phyloP scores from a whole-genome alignment of 176 grass and related monocot genomes.

The Oryza nivara region DNA sequence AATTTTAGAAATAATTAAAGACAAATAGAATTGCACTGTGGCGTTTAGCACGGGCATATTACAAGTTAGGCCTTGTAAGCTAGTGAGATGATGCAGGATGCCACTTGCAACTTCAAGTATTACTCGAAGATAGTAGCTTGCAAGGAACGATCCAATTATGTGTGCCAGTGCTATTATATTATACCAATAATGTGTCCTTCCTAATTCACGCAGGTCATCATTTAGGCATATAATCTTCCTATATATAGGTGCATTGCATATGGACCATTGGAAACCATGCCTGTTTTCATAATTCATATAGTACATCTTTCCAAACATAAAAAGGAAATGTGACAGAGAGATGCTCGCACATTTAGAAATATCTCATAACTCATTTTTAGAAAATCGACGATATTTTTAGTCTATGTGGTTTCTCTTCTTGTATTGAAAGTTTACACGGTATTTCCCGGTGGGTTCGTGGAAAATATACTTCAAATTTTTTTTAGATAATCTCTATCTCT shows the following conservation, averaged over 20 bases:
- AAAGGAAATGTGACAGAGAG: background rate
- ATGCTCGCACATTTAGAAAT: background rate
- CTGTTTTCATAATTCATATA: background rate
- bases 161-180: background rate
- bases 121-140: background rate
- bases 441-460: background rate
- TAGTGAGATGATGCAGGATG: no score
- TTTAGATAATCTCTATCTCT: no score
- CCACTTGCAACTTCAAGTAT: background rate
- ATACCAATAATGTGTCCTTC: background rate
- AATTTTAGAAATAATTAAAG: no score
- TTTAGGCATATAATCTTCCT: background rate
- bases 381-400: background rate
- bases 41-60: no score
- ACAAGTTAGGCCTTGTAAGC: no score
- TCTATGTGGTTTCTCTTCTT: background rate
- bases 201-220: background rate
- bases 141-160: background rate
- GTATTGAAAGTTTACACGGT: background rate
- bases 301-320: background rate
- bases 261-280: background rate
- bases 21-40: no score
- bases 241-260: background rate
- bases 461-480: background rate
- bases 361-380: background rate